Evolutionary conservation across 176 grass and related monocot species (phyloP).

Genomic region (Musa troglodytarum): DNA sequence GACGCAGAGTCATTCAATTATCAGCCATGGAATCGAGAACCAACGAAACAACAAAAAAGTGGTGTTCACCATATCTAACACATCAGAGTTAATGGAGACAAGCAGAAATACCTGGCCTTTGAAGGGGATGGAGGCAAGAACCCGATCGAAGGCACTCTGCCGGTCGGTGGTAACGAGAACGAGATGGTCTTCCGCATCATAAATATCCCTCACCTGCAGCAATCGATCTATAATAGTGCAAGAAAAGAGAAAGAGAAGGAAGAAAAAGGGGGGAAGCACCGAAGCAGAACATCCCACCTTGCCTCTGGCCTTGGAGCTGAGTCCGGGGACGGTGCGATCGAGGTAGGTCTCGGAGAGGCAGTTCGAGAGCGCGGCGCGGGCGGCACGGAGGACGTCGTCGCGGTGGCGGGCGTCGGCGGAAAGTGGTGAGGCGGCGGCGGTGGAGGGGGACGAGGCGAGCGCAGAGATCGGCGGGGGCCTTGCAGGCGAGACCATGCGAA

Average conservation of each 20-base stretch:
- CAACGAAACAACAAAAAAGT: background rate
- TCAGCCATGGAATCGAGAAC: background rate
- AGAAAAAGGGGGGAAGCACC: background rate
- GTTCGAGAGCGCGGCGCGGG: constrained; percentile 35
- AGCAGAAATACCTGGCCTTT: constrained; percentile 71
- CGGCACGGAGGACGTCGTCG: constrained; percentile 42
- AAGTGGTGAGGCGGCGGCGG: constrained; percentile 27
- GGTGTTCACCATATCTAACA: background rate
- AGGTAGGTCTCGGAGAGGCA: constrained; percentile 85
- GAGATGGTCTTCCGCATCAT: constrained; percentile 72
- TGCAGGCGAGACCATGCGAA: constrained; percentile 17
- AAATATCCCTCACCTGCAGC: constrained; percentile 79
- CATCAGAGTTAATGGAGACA: background rate
- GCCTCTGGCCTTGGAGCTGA: constrained; percentile 54
- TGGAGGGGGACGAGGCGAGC: constrained; percentile 1
- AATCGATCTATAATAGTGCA: background rate
- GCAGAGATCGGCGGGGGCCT: constrained; percentile 9
- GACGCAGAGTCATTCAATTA: too few relatives aligned
- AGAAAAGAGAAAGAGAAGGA: background rate
- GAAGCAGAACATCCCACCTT: constrained; percentile 36
- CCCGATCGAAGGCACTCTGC: constrained; percentile 90
- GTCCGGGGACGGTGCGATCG: constrained; percentile 53
- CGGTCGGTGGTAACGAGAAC: constrained; percentile 91
- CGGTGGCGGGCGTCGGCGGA: constrained; percentile 44
- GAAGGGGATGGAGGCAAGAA: constrained; percentile 88